Conservation (phyloP, 2,329 filamentous ascomycete species). For the Aspergillus proliferans region DNA sequence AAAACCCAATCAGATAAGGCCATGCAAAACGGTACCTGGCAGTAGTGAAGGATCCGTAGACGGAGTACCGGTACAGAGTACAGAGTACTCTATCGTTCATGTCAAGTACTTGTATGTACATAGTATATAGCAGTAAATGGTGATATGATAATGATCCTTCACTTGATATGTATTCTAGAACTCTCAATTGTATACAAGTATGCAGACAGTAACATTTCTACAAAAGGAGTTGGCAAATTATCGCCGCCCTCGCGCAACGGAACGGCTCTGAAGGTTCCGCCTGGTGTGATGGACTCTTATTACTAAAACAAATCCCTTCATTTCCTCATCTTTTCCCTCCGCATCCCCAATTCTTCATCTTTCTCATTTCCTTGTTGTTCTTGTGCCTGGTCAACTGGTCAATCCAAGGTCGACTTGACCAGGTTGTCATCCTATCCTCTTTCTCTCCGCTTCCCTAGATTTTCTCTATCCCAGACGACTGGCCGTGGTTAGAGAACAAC, state of each 20-base stretch:
- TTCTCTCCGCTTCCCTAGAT: neutral
- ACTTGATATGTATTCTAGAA: too few relatives aligned
- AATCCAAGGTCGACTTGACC: too few relatives aligned
- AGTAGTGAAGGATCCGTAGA: too few relatives aligned
- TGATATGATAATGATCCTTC: too few relatives aligned
- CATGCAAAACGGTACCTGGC: too few relatives aligned
- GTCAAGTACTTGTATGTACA: too few relatives aligned
- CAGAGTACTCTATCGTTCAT: too few relatives aligned
- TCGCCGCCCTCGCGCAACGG: conserved; percentile 7
- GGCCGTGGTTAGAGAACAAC: neutral
- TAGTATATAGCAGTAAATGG: too few relatives aligned
- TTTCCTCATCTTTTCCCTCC: neutral
- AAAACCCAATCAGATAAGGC: too few relatives aligned
- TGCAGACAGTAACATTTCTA: neutral
- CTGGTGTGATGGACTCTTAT: conserved; percentile 24
- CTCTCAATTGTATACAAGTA: neutral
- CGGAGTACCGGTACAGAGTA: too few relatives aligned
- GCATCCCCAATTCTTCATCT: neutral
- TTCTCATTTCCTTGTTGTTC: neutral
- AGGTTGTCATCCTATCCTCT: neutral
- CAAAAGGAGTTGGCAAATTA: conserved; percentile 7
- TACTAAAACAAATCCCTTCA: neutral
- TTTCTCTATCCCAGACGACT: neutral
- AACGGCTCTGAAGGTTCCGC: conserved; percentile 26
- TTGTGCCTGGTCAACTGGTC: neutral